Evolutionary conservation across 768 basidiomycete species (phyloP).

Genomic region (Inosperma sp.): DNA sequence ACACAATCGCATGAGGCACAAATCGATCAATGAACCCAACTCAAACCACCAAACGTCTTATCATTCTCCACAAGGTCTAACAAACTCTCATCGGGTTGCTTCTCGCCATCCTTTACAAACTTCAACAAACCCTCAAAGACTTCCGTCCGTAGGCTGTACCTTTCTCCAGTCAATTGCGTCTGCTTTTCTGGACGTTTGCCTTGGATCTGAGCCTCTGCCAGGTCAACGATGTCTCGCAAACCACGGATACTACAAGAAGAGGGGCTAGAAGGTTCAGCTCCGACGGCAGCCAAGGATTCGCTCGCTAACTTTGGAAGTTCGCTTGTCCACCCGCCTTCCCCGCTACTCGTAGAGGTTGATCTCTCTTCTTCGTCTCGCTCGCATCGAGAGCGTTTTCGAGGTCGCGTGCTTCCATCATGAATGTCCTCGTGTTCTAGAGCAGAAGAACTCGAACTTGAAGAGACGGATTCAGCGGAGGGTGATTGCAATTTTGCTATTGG

Average conservation of each 20-base stretch:
- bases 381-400: slow-evolving; percentile 43
- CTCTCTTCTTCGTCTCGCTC: slow-evolving; percentile 26
- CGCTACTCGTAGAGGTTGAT: slow-evolving; percentile 1
- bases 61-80: slow-evolving; percentile 52
- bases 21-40: not conserved
- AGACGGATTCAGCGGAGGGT: too few relatives aligned
- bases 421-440: slow-evolving; percentile 23
- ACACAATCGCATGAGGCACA: not conserved
- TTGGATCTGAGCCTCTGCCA: slow-evolving; percentile 15
- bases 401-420: slow-evolving; percentile 25
- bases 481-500: slow-evolving; percentile 3
- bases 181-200: slow-evolving; percentile 14
- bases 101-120: slow-evolving; percentile 59
- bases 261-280: not conserved
- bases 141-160: slow-evolving; percentile 61
- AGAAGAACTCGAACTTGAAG: not conserved
- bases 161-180: slow-evolving; percentile 36
- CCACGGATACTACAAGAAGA: slow-evolving; percentile 9
- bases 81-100: slow-evolving; percentile 62
- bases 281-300: not conserved
- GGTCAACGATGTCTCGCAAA: slow-evolving; percentile 28
- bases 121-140: slow-evolving; percentile 65
- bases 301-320: slow-evolving; percentile 18
- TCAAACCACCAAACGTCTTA: not conserved
- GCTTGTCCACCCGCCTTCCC: slow-evolving; percentile 39